Evolutionary conservation across 768 basidiomycete species (phyloP).

Genomic region (Russula emetica): DNA sequence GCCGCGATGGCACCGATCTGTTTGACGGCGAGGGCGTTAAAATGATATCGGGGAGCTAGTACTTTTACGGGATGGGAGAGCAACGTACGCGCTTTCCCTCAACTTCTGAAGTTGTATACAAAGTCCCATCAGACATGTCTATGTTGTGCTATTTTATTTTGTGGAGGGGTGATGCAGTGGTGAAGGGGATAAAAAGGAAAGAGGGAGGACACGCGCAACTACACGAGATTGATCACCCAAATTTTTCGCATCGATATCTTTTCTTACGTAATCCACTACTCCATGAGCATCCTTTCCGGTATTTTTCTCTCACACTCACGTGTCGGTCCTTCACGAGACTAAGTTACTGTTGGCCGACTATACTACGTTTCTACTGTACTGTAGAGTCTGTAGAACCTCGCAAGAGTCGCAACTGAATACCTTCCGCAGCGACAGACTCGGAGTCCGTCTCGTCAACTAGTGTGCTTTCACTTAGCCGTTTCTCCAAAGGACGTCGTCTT

Average conservation of each 20-base stretch:
- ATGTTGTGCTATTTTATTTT: slow-evolving; percentile 7
- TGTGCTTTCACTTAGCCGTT: no score
- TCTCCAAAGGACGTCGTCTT: no score
- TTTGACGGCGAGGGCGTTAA: background rate
- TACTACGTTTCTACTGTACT: no score
- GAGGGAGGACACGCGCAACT: slow-evolving; percentile 26
- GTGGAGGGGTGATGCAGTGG: background rate
- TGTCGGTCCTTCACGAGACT: no score
- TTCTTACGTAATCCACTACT: slow-evolving; percentile 4
- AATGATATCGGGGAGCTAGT: background rate
- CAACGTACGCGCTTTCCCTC: slow-evolving; percentile 50
- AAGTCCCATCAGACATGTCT: slow-evolving; percentile 60
- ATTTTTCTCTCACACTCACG: no score
- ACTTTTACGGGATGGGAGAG: background rate
- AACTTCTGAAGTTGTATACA: slow-evolving; percentile 46
- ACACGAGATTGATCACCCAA: slow-evolving; percentile 22
- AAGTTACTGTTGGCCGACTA: no score
- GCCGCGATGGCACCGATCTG: slow-evolving; percentile 58
- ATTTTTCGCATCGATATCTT: slow-evolving; percentile 17
- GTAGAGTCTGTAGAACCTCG: no score
- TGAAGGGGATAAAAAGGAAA: slow-evolving; percentile 27
- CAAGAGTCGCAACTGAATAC: no score
- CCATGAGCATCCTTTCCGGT: no score
- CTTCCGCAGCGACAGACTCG: no score
- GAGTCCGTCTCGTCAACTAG: no score